These are phyloP conservation scores for Herpotrichia juniperi DNA, from an alignment of 2,329 filamentous ascomycete species.

Conservation along the genomic window DNA sequence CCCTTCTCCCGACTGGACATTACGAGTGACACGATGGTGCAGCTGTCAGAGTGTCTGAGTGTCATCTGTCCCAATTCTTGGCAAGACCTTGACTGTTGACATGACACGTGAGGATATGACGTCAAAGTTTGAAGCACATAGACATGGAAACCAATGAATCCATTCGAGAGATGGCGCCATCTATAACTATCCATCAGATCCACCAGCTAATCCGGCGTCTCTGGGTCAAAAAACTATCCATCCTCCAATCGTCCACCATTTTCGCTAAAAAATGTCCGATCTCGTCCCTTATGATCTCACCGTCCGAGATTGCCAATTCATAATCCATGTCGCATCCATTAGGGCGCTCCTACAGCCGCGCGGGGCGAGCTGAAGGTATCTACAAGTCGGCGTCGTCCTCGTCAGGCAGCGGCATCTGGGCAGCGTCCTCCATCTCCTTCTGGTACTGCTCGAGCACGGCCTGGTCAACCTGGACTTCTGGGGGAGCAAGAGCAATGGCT, in stretches of 20 bases:
- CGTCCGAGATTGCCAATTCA: conserved; percentile 28
- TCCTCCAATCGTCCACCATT: conserved; percentile 23
- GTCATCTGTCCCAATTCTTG: no score
- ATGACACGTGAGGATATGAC: background rate
- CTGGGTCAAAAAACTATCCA: conserved; percentile 25
- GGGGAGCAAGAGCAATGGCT: conserved; percentile 90
- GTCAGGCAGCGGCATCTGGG: conserved; percentile 84
- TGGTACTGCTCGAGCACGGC: conserved; percentile 80
- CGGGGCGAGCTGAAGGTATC: conserved; percentile 38
- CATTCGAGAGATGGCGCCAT: conserved; percentile 13
- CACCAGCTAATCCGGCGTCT: conserved; percentile 42
- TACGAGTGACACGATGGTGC: no score
- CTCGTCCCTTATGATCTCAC: conserved; percentile 23
- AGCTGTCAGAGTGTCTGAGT: background rate
- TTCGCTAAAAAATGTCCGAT: conserved; percentile 35
- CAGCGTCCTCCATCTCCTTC: conserved; percentile 85
- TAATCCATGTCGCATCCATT: conserved; percentile 37
- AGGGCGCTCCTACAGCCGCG: conserved; percentile 23
- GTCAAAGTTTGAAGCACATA: background rate
- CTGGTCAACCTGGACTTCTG: conserved; percentile 88
- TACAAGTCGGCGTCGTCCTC: conserved; percentile 81
- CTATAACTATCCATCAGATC: conserved; percentile 35
- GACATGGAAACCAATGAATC: background rate
- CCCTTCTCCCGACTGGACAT: no score
- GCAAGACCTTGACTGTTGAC: background rate